These are phyloP conservation scores for Lachancea thermotolerans DNA, from an alignment of 805 yeast genomes.

Conservation along the genomic window DNA sequence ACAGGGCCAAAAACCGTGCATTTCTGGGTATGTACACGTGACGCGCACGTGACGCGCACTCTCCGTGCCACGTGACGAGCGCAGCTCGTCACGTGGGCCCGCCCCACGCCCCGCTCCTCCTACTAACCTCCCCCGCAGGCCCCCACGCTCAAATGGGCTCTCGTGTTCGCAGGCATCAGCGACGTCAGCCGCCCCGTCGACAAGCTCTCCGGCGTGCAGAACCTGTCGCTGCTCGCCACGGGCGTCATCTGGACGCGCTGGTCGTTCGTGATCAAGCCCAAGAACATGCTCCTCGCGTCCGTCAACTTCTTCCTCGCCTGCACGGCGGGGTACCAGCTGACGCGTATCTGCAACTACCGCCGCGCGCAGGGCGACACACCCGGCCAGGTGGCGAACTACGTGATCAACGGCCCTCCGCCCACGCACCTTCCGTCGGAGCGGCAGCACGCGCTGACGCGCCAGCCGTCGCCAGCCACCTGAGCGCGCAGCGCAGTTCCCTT, in stretches of 20 bases:
- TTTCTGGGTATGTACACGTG: slow-evolving; percentile 65
- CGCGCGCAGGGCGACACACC: slow-evolving; percentile 53
- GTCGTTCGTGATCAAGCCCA: slow-evolving; percentile 90
- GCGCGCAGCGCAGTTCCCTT: no score
- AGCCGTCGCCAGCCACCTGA: no score
- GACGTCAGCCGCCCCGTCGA: slow-evolving; percentile 91
- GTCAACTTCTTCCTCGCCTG: slow-evolving; percentile 90
- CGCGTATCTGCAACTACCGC: slow-evolving; percentile 67
- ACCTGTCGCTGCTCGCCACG: slow-evolving; percentile 70
- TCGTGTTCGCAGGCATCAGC: slow-evolving; percentile 85
- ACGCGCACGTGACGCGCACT: neutral
- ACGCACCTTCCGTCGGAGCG: no score
- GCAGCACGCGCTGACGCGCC: no score
- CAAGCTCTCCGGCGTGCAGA: slow-evolving; percentile 70
- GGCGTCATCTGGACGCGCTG: slow-evolving; percentile 98
- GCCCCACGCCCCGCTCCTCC: neutral
- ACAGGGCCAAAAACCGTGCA: slow-evolving; percentile 98
- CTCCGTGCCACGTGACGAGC: neutral
- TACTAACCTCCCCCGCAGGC: slow-evolving; percentile 33
- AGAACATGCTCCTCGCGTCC: slow-evolving; percentile 78
- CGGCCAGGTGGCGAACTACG: slow-evolving; percentile 49
- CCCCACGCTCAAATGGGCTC: slow-evolving; percentile 70
- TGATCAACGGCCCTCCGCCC: slow-evolving; percentile 41
- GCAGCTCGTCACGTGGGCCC: no score
- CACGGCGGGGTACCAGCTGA: slow-evolving; percentile 81